Evolutionary conservation across 495 filamentous ascomycete species (phyloP), one percentile per base, ranked within the genome.

Genomic region (Neurospora intermedia): DNA sequence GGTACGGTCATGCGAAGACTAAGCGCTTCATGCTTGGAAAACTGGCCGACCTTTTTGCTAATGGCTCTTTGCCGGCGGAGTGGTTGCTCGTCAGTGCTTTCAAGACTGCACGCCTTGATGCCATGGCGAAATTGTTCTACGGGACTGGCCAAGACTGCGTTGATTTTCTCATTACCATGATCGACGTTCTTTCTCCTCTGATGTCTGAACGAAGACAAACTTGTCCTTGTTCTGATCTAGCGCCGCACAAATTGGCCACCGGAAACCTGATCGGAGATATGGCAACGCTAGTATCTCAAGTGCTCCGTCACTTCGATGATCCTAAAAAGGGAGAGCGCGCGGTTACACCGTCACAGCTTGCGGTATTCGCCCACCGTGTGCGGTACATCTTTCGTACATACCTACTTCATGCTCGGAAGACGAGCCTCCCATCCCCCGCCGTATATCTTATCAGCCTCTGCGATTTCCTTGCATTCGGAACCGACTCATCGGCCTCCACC

Each of bases 71-170:
- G 40, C 83, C 85, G 1, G 69, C 76, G 35, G 77, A 82, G 16
- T 86, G 85, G 86, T 73, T 87, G 23, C 77, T 84, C 16, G 84
- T 81, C 3, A 79, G 73, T 69, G 78, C 78, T 13, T 85, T 85
- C 73, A 74, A 78, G 11, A 74, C 81, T 7, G 72, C 81, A 20
- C 76, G 80, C 42, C 38, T 43, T 6, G 69, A 87, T 23, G 78
- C 82, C 8, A 70, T 75, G 10, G 74, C 45, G 40, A 75, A 77
- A 66, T 4, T 66, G 27, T 31, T 38, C 54, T 66, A 66, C 9
- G 54, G 54, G 20, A 72, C 74, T 9, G 79, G 80, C 69, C 73
- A 77, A 31, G 82, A 84, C 70, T 80, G 79, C 8, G 70, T 83
- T 5, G 73, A 74, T 38, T 84, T 87, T 69, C 71, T 84, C 54